phyloP scores from a whole-genome alignment of 257 asterid genomes.

The Solanum sejunctum region DNA sequence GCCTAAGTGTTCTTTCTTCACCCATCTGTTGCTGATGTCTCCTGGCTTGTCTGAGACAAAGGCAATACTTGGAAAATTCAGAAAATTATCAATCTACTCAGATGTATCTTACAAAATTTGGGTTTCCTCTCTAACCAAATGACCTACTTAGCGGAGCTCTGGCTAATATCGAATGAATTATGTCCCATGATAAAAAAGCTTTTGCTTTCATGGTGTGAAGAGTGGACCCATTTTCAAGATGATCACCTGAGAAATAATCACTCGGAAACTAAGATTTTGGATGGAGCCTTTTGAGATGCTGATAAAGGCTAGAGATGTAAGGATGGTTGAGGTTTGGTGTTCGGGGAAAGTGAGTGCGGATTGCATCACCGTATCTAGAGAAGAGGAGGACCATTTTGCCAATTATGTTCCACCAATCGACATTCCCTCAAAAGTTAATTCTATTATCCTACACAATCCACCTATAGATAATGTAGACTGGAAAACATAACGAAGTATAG shows the following conservation, averaged over 20 bases:
- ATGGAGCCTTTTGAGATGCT: neutral
- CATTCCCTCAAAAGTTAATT: neutral
- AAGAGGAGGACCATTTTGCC: neutral
- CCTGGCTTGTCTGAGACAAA: neutral
- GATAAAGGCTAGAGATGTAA: neutral
- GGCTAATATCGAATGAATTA: neutral
- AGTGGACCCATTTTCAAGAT: too few species aligned
- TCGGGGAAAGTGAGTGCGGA: neutral
- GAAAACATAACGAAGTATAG: neutral
- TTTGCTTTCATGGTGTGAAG: too few species aligned
- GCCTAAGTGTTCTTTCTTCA: neutral
- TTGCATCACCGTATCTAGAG: neutral
- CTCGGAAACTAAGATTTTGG: too few species aligned
- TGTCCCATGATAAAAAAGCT: neutral
- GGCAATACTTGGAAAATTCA: neutral
- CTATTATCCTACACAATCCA: too few species aligned
- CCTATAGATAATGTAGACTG: neutral
- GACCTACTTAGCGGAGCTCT: neutral
- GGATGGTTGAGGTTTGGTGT: neutral
- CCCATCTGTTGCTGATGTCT: neutral
- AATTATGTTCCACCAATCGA: neutral
- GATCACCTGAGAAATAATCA: too few species aligned
- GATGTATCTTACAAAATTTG: neutral
- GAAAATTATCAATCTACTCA: neutral
- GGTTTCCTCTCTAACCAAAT: neutral